phyloP scores from a whole-genome alignment of 176 grass and related monocot genomes.

The Otatea glauca region DNA sequence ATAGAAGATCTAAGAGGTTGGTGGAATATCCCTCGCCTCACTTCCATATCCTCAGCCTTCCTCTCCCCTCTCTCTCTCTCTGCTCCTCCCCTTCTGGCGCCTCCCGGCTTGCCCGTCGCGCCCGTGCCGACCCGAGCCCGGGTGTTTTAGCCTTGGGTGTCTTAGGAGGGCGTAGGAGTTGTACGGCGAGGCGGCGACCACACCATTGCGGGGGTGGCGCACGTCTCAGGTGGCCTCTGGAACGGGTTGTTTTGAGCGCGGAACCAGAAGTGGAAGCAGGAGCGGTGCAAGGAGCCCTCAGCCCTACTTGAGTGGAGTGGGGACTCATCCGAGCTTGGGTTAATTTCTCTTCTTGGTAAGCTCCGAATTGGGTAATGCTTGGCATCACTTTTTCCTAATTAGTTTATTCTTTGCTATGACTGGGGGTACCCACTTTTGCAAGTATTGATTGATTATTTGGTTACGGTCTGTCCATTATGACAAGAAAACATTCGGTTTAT shows the following conservation, averaged over 20 bases:
- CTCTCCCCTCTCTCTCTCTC: neutral
- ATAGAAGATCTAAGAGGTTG: constrained; percentile 23
- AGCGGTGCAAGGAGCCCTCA: neutral
- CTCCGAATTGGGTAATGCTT: neutral
- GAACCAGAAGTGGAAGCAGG: neutral
- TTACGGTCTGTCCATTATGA: neutral
- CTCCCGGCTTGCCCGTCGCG: neutral
- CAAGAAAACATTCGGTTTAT: neutral
- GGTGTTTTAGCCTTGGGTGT: neutral
- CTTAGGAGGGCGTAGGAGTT: neutral
- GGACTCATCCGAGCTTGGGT: neutral
- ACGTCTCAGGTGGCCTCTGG: neutral
- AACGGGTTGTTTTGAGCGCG: neutral
- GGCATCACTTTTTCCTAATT: neutral
- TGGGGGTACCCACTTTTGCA: neutral
- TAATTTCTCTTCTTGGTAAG: neutral
- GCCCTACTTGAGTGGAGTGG: neutral
- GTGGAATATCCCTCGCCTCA: constrained; percentile 2
- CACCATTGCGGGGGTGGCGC: constrained; percentile 9
- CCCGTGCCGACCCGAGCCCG: neutral
- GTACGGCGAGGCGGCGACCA: neutral
- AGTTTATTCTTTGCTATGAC: neutral
- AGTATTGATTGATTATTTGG: neutral
- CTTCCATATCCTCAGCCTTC: neutral
- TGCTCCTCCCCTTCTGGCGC: no score